Conservation (phyloP, 768 basidiomycete species). For the Tubosaeta brunneosetosa region DNA sequence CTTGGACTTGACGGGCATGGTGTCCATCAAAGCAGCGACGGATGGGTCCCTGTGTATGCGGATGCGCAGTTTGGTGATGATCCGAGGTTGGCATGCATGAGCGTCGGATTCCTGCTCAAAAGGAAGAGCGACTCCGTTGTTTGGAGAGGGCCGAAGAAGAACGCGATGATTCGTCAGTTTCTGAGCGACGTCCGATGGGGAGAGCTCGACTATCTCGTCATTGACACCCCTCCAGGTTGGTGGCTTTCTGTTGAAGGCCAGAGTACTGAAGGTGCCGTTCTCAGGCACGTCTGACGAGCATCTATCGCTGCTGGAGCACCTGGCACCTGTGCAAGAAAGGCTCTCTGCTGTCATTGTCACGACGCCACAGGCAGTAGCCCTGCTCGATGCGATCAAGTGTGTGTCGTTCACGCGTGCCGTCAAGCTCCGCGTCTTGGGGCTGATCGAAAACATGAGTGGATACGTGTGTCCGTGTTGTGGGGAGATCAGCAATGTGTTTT, state of each 20-base stretch:
- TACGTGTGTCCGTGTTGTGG: constrained; percentile 98
- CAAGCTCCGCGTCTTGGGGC: constrained; percentile 78
- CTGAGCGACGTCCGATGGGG: constrained; percentile 94
- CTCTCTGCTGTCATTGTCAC: constrained; percentile 89
- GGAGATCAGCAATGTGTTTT: constrained; percentile 92
- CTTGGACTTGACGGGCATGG: constrained; percentile 81
- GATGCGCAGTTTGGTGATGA: constrained; percentile 52
- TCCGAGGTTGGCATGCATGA: constrained; percentile 87
- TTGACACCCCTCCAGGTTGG: constrained; percentile 96
- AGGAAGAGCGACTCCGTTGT: constrained; percentile 90
- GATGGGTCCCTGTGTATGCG: constrained; percentile 98
- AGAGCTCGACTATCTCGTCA: constrained; percentile 84
- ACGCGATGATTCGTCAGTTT: constrained; percentile 97
- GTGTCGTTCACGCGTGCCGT: constrained; percentile 91
- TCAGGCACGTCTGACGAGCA: constrained; percentile 98
- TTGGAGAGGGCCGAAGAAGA: constrained; percentile 98
- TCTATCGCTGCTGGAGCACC: constrained; percentile 89
- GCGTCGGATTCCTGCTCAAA: constrained; percentile 91
- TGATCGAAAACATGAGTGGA: constrained; percentile 99
- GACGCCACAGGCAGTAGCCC: constrained; percentile 94
- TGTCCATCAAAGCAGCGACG: constrained; percentile 90
- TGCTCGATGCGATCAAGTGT: constrained; percentile 94
- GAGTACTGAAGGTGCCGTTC: constrained; percentile 7
- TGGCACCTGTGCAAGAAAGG: constrained; percentile 75
- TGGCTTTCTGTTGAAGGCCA: constrained; percentile 6